These are phyloP conservation scores for Boletus bicolor DNA, from an alignment of 768 basidiomycete genomes.

Conservation along the genomic window DNA sequence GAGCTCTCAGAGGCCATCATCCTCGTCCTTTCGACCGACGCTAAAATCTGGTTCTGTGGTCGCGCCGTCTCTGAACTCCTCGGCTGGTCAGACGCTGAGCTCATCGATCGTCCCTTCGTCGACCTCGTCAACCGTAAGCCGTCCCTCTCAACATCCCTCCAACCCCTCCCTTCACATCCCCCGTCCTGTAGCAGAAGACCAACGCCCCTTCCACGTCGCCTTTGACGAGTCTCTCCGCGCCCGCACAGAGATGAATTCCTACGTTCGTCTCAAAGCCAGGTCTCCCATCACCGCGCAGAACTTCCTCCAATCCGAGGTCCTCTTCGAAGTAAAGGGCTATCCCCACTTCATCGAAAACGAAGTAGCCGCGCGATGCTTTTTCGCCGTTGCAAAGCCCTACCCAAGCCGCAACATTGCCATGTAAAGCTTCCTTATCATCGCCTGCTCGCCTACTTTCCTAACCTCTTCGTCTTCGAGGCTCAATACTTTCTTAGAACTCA, in stretches of 20 bases:
- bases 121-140: conserved; percentile 63
- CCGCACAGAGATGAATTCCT: conserved; percentile 50
- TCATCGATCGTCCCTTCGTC: conserved; percentile 63
- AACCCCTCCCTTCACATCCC: not conserved
- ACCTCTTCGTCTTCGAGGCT: conserved; percentile 43
- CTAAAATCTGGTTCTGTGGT: conserved; percentile 67
- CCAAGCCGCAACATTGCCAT: conserved; percentile 70
- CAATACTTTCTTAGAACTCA: conserved; percentile 76
- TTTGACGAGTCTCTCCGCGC: conserved; percentile 56
- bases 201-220: conserved; percentile 38
- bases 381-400: conserved; percentile 73
- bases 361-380: conserved; percentile 55
- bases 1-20: conserved; percentile 74
- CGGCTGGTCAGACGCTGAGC: conserved; percentile 72
- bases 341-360: conserved; percentile 47
- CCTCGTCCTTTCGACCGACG: conserved; percentile 61
- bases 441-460: not conserved
- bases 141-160: not conserved
- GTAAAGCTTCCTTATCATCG: conserved; percentile 36
- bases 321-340: conserved; percentile 71
- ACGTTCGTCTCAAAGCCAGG: conserved; percentile 58
- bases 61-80: conserved; percentile 66
- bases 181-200: conserved; percentile 54
- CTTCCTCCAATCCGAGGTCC: conserved; percentile 42
- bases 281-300: conserved; percentile 25